Conservation (phyloP, 176 grass and related monocot genomes). For the Musa acuminata region DNA sequence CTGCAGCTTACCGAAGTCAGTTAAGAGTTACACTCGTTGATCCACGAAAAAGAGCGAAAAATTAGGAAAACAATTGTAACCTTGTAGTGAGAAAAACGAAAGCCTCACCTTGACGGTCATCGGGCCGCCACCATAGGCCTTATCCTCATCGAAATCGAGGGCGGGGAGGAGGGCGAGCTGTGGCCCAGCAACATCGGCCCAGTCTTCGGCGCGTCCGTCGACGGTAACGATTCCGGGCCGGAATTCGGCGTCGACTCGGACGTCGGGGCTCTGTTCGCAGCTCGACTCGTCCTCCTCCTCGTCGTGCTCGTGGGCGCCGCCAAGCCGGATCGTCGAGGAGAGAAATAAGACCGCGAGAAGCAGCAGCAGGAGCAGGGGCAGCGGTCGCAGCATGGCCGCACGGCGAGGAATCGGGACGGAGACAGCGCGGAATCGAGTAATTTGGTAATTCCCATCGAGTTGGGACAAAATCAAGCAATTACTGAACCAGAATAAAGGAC, state of each 20-base stretch:
- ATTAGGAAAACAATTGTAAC: too few relatives aligned
- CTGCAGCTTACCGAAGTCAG: too few relatives aligned
- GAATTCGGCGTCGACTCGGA: constrained; percentile 61
- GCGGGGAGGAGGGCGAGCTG: constrained; percentile 75
- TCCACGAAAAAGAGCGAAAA: too few relatives aligned
- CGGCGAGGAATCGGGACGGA: too few relatives aligned
- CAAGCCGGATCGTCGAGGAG: constrained; percentile 18
- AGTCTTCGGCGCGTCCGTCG: constrained; percentile 62
- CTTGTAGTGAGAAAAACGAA: too few relatives aligned
- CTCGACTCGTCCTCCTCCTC: constrained; percentile 30
- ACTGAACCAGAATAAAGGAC: too few relatives aligned
- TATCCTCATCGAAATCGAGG: constrained; percentile 84
- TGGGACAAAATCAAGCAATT: too few relatives aligned
- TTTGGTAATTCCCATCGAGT: too few relatives aligned
- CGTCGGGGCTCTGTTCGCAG: constrained; percentile 39
- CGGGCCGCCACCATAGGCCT: constrained; percentile 61
- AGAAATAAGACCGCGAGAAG: not conserved
- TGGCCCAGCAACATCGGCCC: constrained; percentile 61
- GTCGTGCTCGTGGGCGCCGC: constrained; percentile 56
- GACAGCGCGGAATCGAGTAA: too few relatives aligned
- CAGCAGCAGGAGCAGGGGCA: too few relatives aligned
- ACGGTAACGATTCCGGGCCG: constrained; percentile 61
- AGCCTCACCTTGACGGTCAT: constrained; percentile 58
- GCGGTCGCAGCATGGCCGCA: too few relatives aligned
- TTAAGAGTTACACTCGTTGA: too few relatives aligned